Base-by-base conservation (phyloP, 257 asterid genomes). In the Cynanchum wilfordii region DNA sequence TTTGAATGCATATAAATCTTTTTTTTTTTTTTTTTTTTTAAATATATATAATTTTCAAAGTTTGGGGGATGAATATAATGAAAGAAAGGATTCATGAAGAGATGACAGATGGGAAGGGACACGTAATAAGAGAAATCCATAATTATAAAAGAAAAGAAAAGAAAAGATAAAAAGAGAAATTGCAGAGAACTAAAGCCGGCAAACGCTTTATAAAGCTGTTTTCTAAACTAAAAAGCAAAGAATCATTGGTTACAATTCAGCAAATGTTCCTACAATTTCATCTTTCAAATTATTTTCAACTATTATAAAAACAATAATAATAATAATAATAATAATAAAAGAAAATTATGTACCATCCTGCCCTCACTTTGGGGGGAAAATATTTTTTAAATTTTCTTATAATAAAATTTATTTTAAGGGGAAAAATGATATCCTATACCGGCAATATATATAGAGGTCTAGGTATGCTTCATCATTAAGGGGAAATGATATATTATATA, bases 141-240 rank as follows among this genome's bases (percentile, higher is more conserved):
- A 22, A 22, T 42, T 63, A 30, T 15, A 12, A 22, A 22, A 67
- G 12, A 67, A 42, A 7, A 42, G 7, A 12, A 29, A 4, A 33
- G 4, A 33, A 33, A 33, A 33, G 38, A 30, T 2, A 30, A 30
- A 30, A 30, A 30, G 36, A 33, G 38, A 33, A 33, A 33, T 33
- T 51, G 66, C 68, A 62, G 25, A 63, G 27, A n/a, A 63, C 68
- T 63, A 63, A 63, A 63, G 68, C 68, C 68, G 68, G 68, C 68
- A 63, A 7, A 19, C n/a, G 38, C 68, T 63, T 63, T 33, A 33
- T 47, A 63, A 63, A 63, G 68, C 68, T 63, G 49, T 36, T 63
- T 63, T 24, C 47, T 17, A 63, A 63, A 7, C 50, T 52, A 33
- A 33, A 63, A 63, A 42, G 68, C 25, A 63, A 63, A 0, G 68